Percentiles rank a stretch among this genome's conserved stretches.
These are phyloP conservation scores for Margaritispora aquatica DNA, from an alignment of 495 filamentous ascomycete genomes.

Conservation along the genomic window DNA sequence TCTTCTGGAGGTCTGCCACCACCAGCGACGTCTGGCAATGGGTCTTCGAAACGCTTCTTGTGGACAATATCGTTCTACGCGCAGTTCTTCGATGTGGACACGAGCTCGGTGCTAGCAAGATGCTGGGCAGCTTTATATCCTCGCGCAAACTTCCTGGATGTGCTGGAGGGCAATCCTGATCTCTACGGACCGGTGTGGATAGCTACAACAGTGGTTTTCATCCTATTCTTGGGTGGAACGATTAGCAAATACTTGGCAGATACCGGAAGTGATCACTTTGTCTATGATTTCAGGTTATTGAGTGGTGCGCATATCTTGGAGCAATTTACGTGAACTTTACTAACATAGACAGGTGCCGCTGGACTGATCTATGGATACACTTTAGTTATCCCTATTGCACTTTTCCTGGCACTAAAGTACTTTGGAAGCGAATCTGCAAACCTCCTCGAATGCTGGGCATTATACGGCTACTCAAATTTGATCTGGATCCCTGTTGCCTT, in stretches of 20 bases:
- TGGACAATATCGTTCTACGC: slow-evolving; percentile 93
- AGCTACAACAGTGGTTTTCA: slow-evolving; percentile 93
- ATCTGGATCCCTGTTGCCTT: slow-evolving; percentile 95
- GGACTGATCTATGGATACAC: slow-evolving; percentile 95
- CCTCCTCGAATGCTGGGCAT: slow-evolving; percentile 84
- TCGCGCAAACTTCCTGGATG: slow-evolving; percentile 88
- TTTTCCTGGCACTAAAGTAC: slow-evolving; percentile 90
- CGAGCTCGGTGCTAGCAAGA: slow-evolving; percentile 73
- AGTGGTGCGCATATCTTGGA: slow-evolving; percentile 40
- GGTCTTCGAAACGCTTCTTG: slow-evolving; percentile 73
- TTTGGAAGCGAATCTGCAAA: slow-evolving; percentile 86
- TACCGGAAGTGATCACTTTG: slow-evolving; percentile 35
- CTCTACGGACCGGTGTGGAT: slow-evolving; percentile 97
- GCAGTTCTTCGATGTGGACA: slow-evolving; percentile 97
- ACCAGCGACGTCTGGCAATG: slow-evolving; percentile 48
- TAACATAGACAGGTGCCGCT: slow-evolving; percentile 58
- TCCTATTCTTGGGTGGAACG: slow-evolving; percentile 89
- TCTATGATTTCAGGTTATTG: slow-evolving; percentile 84
- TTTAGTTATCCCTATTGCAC: slow-evolving; percentile 67
- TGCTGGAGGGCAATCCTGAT: slow-evolving; percentile 95
- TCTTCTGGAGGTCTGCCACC: slow-evolving; percentile 52
- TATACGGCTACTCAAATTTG: slow-evolving; percentile 93
- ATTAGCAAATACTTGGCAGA: slow-evolving; percentile 79
- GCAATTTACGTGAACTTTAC: neutral
- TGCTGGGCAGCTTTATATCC: slow-evolving; percentile 83